These are phyloP conservation scores for Torulaspora pretoriensis DNA, from an alignment of 1,139 yeast species.

Conservation along the genomic window DNA sequence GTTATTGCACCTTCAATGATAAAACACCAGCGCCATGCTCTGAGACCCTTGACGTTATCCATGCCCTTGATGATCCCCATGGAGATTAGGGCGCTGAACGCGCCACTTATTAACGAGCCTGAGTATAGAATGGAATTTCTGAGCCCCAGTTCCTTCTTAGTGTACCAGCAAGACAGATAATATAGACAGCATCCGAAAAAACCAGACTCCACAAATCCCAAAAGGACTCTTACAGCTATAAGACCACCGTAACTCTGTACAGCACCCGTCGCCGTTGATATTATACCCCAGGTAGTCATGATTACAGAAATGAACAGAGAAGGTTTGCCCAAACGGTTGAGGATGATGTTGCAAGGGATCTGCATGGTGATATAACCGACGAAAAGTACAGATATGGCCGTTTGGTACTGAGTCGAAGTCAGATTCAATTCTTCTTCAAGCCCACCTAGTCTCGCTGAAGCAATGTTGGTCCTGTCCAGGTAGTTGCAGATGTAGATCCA, in stretches of 20 bases:
- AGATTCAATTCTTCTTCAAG: slow-evolving; percentile 52
- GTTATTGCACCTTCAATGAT: slow-evolving; percentile 57
- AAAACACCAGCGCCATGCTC: slow-evolving; percentile 60
- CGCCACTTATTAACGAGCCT: slow-evolving; percentile 56
- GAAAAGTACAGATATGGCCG: slow-evolving; percentile 52
- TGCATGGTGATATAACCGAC: slow-evolving; percentile 61
- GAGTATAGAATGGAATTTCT: slow-evolving; percentile 58
- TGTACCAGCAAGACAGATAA: slow-evolving; percentile 51
- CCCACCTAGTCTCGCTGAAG: slow-evolving; percentile 56
- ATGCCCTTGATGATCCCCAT: slow-evolving; percentile 43
- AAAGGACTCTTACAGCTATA: slow-evolving; percentile 39
- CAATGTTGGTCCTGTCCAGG: slow-evolving; percentile 58
- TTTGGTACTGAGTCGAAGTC: slow-evolving; percentile 49
- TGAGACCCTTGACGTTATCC: slow-evolving; percentile 38
- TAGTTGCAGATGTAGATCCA: slow-evolving; percentile 56
- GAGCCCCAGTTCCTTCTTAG: slow-evolving; percentile 45
- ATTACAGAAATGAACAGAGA: slow-evolving; percentile 47
- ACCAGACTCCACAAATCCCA: slow-evolving; percentile 50
- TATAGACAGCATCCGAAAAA: slow-evolving; percentile 50
- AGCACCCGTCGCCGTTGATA: slow-evolving; percentile 45
- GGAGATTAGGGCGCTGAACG: slow-evolving; percentile 56
- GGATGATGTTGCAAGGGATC: slow-evolving; percentile 50
- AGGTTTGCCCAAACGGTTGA: slow-evolving; percentile 48
- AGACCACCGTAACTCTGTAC: slow-evolving; percentile 41
- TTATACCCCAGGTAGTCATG: slow-evolving; percentile 55